These are phyloP conservation scores for Ophiobolus disseminans DNA, from an alignment of 2,329 filamentous ascomycete genomes.

Conservation along the genomic window DNA sequence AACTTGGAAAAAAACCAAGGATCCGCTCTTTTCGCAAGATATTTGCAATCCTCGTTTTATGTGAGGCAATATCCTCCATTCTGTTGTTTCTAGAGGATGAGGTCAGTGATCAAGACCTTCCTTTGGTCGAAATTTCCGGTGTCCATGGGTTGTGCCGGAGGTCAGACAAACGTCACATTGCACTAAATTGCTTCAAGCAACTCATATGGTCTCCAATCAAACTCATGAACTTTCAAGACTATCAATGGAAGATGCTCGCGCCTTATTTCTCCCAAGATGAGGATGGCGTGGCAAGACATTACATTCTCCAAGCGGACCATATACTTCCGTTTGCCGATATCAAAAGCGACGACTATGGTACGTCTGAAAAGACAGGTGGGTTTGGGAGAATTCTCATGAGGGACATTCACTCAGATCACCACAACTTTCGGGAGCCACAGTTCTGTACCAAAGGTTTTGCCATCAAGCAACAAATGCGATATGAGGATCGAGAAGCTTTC, in stretches of 20 bases:
- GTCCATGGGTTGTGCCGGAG: background rate
- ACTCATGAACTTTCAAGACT: conserved; percentile 10
- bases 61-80: conserved; percentile 10
- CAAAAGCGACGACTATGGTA: background rate
- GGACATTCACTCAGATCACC: conserved; percentile 19
- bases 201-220: conserved; percentile 12
- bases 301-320: conserved; percentile 18
- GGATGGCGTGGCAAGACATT: conserved; percentile 15
- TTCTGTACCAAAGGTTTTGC: conserved; percentile 15
- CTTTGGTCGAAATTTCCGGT: background rate
- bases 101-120: conserved; percentile 20
- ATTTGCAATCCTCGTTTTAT: conserved; percentile 18
- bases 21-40: conserved; percentile 18
- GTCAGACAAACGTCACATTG: background rate
- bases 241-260: conserved; percentile 26
- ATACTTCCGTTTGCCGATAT: conserved; percentile 18
- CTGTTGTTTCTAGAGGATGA: conserved; percentile 14
- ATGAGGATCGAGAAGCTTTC: conserved; percentile 7
- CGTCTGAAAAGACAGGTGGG: conserved; percentile 5
- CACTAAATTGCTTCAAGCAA: conserved; percentile 7
- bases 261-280: conserved; percentile 15
- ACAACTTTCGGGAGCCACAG: conserved; percentile 13
- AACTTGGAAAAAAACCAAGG: too few species aligned
- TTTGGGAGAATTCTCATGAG: conserved; percentile 23
- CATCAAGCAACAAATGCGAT: conserved; percentile 19